phyloP scores from a whole-genome alignment of 73 alveolate genomes.

The Paramecium sexaurelia region DNA sequence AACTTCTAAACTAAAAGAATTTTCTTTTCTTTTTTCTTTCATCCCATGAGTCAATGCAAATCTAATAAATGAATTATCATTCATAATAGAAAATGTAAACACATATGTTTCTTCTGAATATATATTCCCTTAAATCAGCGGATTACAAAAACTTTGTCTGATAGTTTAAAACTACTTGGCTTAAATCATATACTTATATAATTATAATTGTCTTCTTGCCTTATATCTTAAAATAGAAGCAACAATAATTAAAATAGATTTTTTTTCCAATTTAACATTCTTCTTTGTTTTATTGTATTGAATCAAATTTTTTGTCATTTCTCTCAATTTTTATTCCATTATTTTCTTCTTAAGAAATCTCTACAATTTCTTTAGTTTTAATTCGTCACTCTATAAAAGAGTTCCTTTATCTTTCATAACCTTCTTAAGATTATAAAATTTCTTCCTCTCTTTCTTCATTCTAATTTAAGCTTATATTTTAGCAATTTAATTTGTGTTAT shows the following conservation, averaged over 20 bases:
- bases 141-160: background rate
- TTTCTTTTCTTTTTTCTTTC: background rate
- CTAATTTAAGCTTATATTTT: conserved; percentile 17
- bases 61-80: background rate
- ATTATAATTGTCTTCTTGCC: background rate
- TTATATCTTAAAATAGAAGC: background rate
- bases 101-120: background rate
- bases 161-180: background rate
- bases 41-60: background rate
- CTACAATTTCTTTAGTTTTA: conserved; percentile 19
- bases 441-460: conserved; percentile 42
- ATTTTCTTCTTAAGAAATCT: background rate
- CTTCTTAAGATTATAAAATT: background rate
- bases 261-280: background rate
- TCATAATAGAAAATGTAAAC: background rate
- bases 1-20: background rate
- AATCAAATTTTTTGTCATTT: background rate
- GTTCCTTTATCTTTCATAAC: background rate
- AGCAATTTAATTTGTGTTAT: background rate
- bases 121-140: background rate
- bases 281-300: background rate
- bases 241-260: background rate
- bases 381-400: background rate
- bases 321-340: background rate
- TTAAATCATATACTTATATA: background rate